Percentiles rank a stretch among this genome's conserved stretches.
phyloP scores from a whole-genome alignment of 2,329 filamentous ascomycete genomes.

The Aspergillus proliferans region DNA sequence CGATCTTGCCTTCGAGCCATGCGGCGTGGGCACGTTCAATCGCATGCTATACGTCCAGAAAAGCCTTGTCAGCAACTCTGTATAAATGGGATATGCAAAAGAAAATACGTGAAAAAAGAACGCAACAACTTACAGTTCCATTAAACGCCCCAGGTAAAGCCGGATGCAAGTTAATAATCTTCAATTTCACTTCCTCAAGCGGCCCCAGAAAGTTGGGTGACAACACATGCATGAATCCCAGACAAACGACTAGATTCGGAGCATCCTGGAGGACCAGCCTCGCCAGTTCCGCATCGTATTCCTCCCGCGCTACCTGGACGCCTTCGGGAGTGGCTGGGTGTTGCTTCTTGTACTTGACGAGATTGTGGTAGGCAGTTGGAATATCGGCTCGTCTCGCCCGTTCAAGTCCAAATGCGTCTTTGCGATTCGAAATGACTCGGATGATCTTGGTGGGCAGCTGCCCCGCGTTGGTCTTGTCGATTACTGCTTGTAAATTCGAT shows the following conservation, averaged over 20 bases:
- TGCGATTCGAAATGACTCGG: slow-evolving; percentile 61
- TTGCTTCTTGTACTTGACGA: slow-evolving; percentile 67
- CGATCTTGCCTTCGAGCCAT: slow-evolving; percentile 61
- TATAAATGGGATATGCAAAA: background rate
- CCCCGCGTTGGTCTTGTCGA: slow-evolving; percentile 50
- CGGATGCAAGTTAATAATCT: slow-evolving; percentile 78
- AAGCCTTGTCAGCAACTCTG: background rate
- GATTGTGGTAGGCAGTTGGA: slow-evolving; percentile 73
- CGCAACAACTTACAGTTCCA: slow-evolving; percentile 48
- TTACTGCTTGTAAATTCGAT: slow-evolving; percentile 73
- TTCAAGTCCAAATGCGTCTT: slow-evolving; percentile 58
- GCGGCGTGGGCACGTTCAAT: slow-evolving; percentile 73
- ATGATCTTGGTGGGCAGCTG: slow-evolving; percentile 50
- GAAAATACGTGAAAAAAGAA: background rate
- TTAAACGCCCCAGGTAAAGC: slow-evolving; percentile 68
- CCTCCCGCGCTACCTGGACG: slow-evolving; percentile 50
- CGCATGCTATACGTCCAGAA: slow-evolving; percentile 44
- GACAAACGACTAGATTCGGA: slow-evolving; percentile 72
- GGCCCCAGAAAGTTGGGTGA: slow-evolving; percentile 64
- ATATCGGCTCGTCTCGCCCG: slow-evolving; percentile 58
- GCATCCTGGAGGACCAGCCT: slow-evolving; percentile 56
- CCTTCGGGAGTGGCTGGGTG: slow-evolving; percentile 52
- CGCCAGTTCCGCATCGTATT: slow-evolving; percentile 72
- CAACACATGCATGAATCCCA: slow-evolving; percentile 84
- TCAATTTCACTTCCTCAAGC: slow-evolving; percentile 55